Percentiles rank a stretch among this genome's conserved stretches.
phyloP scores from a whole-genome alignment of 345 rosid genomes.

The Physaria fendleri region DNA sequence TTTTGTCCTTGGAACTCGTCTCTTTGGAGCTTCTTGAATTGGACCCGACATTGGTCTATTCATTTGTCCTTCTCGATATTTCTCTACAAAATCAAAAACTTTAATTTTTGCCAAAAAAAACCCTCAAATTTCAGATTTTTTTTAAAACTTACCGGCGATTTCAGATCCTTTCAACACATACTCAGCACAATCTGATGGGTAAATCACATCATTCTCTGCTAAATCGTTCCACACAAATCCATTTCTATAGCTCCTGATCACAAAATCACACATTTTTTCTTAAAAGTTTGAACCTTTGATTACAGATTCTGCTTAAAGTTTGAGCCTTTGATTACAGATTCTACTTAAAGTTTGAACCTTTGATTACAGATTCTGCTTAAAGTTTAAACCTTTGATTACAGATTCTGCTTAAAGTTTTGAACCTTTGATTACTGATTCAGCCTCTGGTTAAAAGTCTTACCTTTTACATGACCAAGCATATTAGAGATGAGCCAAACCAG shows the following conservation, averaged over 20 bases:
- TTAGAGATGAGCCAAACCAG: conserved; percentile 23
- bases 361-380: too few relatives aligned
- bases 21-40: conserved; percentile 34
- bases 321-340: too few relatives aligned
- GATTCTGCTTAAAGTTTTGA: background rate
- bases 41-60: conserved; percentile 16
- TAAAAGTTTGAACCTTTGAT: background rate
- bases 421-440: background rate
- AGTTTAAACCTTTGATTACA: too few relatives aligned
- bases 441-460: conserved; percentile 25
- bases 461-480: conserved; percentile 96
- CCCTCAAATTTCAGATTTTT: background rate
- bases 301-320: background rate
- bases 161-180: conserved; percentile 95
- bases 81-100: conserved; percentile 38
- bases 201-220: conserved; percentile 64
- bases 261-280: background rate
- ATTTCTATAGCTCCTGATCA: conserved; percentile 70
- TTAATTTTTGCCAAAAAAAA: too few relatives aligned
- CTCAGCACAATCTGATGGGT: conserved; percentile 73
- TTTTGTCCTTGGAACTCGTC: conserved; percentile 35
- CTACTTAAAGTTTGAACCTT: too few relatives aligned
- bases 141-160: conserved; percentile 37
- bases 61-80: conserved; percentile 32
- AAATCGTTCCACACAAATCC: conserved; percentile 98